Evolutionary conservation across 192 early-diverging fungal species (phyloP), one percentile per base, ranked within the genome.

Genomic region (Backusella sp.): DNA sequence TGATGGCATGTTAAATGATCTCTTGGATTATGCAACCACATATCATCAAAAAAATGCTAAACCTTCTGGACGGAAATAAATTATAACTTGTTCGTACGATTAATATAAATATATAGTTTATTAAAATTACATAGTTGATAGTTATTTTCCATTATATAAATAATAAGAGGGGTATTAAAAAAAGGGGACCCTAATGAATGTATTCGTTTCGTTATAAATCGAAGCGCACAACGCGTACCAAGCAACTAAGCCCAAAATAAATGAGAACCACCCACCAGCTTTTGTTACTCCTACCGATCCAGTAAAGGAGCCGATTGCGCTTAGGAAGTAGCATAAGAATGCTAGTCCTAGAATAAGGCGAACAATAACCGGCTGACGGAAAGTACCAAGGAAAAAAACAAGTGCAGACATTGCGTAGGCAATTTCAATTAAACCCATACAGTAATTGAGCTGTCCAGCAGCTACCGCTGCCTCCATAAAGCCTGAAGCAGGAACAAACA

Each of bases 351-450:
- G 39, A 35, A 79, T 37, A 30, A 62, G 1, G 12, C 71, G 53
- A 23, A 79, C 46, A 17, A 79, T 11, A 6, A 62, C 17, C 21
- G 73, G 72, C 41, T 79, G 77, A 34, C 56, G 72, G 36, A 73
- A 74, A 6, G 77, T 69, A 70, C 72, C 77, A 28, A 79, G 11
- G 37, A 79, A 79, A 35, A 74, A 67, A 8, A 79, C 21, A 52
- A 79, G 49, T 37, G 77, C 41, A 65, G 73, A 36, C 6, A 74
- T 59, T 1, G 70, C 72, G 46, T 68, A 79, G 5, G 68, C 65
- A 53, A 79, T 49, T 42, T 62, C 44, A 37, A 74, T 53, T 1
- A 74, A 28, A 65, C 70, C 70, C 14, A 65, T 19, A 26, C 66
- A 59, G 4, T 35, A 42, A 1, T 72, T 26, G 7, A 70, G 11